Percentiles rank a stretch among this genome's conserved stretches.
These are phyloP conservation scores for Phlyctochytrium bullatum DNA, from an alignment of 192 early-diverging fungal genomes.

Conservation along the genomic window DNA sequence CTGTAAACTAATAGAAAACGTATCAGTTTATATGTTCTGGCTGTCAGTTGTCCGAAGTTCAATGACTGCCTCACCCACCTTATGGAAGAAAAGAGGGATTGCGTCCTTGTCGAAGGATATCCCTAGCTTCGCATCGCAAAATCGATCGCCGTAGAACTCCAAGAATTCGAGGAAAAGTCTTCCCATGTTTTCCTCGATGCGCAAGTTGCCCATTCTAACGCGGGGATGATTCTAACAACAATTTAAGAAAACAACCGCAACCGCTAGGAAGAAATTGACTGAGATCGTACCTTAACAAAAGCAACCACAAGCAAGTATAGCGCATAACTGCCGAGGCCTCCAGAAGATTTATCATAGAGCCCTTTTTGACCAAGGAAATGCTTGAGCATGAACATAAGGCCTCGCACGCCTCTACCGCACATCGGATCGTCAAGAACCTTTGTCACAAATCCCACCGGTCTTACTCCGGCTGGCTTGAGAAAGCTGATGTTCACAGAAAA, in stretches of 20 bases:
- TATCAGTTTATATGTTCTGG: no score
- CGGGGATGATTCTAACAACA: constrained; percentile 71
- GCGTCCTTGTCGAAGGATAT: constrained; percentile 30
- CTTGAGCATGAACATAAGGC: constrained; percentile 78
- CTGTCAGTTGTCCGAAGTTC: no score
- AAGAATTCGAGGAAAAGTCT: constrained; percentile 89
- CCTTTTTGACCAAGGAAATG: constrained; percentile 72
- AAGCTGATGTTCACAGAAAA: constrained; percentile 80
- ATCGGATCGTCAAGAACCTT: constrained; percentile 49
- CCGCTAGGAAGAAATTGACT: no score
- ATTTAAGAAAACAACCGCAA: no score
- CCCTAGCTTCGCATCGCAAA: constrained; percentile 67
- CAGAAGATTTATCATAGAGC: constrained; percentile 83
- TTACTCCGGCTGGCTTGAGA: constrained; percentile 68
- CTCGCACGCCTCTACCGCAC: constrained; percentile 50
- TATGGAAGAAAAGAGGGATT: constrained; percentile 17
- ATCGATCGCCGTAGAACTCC: constrained; percentile 82
- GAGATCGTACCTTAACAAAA: constrained; percentile 75
- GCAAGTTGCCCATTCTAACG: constrained; percentile 61
- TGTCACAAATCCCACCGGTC: constrained; percentile 59
- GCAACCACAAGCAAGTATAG: constrained; percentile 72
- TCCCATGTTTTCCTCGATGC: constrained; percentile 74
- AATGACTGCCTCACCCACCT: background rate
- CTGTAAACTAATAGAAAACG: no score
- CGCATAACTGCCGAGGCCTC: constrained; percentile 86